Evolutionary conservation across 371 early-diverging fungal species (phyloP), one percentile per base, ranked within the genome.

Genomic region (Mucor irregularis): DNA sequence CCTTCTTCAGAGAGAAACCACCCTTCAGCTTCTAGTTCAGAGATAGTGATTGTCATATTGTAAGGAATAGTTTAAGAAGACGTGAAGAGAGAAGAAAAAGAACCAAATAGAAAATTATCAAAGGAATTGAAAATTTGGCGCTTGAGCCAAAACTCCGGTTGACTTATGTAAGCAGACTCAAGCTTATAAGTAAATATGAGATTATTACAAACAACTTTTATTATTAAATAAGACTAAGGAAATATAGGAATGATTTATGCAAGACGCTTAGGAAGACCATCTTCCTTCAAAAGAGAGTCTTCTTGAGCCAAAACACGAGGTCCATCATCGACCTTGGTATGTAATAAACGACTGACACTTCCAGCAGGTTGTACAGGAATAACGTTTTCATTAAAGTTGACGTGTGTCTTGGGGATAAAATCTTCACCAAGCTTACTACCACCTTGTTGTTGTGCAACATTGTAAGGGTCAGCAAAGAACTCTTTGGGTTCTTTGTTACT

Each of bases 301-400:
- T 71, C 60, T 33, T 76, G 61, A 26, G 62, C 63, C 33, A 93
- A 62, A 16, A 91, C 69, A 51, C 94, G 84, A n/a, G 98, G 98
- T 14, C 97, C 97, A 67, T 94, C 95, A 54, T 94, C 94, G 17
- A 94, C 87, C 64, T 82, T 80, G 47, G 96, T 93, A 76, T 92
- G 92, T 62, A 98, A 82, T 58, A 97, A 85, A 57, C 94, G 86
- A 46, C 86, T 88, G 49, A 98, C 88, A 43, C 85, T 81, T 17
- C 91, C 94, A 25, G 69, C 69, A 24, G 88, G 76, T 48, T 82
- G 87, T 56, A 87, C 77, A 16, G 87, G 84, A 22, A 85, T 74
- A 56, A 89, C 73, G 33, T 73, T 69, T 34, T 82, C 72, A 44
- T 80, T 82, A 47, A 83, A 80, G 24, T 63, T 43, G 34, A 69